Evolutionary conservation across 148 eudicot species (phyloP).

Genomic region (Amaranthus hypochondriacus): DNA sequence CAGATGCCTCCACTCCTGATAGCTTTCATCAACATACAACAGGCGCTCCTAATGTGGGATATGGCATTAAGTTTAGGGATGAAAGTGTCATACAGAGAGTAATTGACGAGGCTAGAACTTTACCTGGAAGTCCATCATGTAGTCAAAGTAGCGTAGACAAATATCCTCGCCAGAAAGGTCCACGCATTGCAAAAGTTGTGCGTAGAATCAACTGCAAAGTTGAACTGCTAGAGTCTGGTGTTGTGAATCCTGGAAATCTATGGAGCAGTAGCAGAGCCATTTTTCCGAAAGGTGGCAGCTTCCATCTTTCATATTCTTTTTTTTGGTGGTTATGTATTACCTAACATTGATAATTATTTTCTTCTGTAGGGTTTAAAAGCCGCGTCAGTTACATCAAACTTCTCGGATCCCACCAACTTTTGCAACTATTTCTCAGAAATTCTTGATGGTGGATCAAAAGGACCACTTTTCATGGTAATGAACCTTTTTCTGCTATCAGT

Average conservation of each 20-base stretch:
- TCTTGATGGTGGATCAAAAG: constrained; percentile 68
- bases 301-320: background rate
- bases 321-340: background rate
- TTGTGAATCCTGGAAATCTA: constrained; percentile 52
- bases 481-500: background rate
- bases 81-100: constrained; percentile 34
- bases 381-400: constrained; percentile 71
- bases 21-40: constrained; percentile 29
- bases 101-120: constrained; percentile 33
- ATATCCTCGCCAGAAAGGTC: constrained; percentile 69
- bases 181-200: constrained; percentile 89
- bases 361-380: constrained; percentile 69
- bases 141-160: constrained; percentile 55
- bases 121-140: constrained; percentile 50
- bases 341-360: background rate
- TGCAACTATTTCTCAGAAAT: constrained; percentile 79
- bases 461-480: constrained; percentile 91
- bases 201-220: constrained; percentile 76
- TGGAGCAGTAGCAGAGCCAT: constrained; percentile 87
- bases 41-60: constrained; percentile 30
- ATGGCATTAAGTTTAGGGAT: constrained; percentile 30
- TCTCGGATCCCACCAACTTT: constrained; percentile 66
- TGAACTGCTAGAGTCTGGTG: constrained; percentile 68
- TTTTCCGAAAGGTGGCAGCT: constrained; percentile 72
- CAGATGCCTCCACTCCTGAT: constrained; percentile 29